These are phyloP conservation scores for Suhomyces kunorum DNA, from an alignment of 1,139 yeast genomes.

Conservation along the genomic window DNA sequence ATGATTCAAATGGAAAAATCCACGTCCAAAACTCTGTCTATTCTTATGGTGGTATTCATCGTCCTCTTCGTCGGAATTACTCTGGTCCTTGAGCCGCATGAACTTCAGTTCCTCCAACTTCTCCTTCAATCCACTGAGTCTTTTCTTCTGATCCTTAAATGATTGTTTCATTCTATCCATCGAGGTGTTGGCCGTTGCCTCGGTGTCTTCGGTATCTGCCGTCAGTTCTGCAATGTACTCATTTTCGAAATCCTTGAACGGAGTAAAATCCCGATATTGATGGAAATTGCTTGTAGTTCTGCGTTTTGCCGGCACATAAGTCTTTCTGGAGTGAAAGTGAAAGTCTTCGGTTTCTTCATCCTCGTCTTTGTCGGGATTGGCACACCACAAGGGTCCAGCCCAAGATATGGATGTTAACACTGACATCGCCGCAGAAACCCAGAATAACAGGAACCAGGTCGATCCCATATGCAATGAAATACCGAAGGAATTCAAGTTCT, in stretches of 20 bases:
- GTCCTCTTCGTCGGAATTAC: constrained; percentile 5
- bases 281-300: constrained; percentile 4
- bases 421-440: constrained; percentile 34
- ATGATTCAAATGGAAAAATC: constrained; percentile 12
- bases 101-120: constrained; percentile 2
- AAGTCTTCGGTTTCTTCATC: constrained; percentile 24
- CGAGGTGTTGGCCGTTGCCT: neutral
- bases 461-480: constrained; percentile 42
- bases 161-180: constrained; percentile 7
- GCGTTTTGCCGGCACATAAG: constrained; percentile 4
- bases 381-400: constrained; percentile 49
- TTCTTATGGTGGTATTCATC: constrained; percentile 2
- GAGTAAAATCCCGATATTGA: constrained; percentile 8
- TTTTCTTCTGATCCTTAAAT: constrained; percentile 6
- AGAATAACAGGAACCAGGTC: constrained; percentile 43
- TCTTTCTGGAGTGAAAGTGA: constrained; percentile 3
- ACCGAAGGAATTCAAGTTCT: constrained; percentile 47
- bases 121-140: constrained; percentile 9
- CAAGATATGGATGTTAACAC: constrained; percentile 30
- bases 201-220: neutral
- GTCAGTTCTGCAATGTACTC: constrained; percentile 2
- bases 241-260: constrained; percentile 8
- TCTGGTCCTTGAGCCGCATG: neutral
- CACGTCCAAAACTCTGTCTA: constrained; percentile 6
- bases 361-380: constrained; percentile 34